Conservation (phyloP, 1,284 basidiomycete genomes). For the Tylopilus orsonianus region DNA sequence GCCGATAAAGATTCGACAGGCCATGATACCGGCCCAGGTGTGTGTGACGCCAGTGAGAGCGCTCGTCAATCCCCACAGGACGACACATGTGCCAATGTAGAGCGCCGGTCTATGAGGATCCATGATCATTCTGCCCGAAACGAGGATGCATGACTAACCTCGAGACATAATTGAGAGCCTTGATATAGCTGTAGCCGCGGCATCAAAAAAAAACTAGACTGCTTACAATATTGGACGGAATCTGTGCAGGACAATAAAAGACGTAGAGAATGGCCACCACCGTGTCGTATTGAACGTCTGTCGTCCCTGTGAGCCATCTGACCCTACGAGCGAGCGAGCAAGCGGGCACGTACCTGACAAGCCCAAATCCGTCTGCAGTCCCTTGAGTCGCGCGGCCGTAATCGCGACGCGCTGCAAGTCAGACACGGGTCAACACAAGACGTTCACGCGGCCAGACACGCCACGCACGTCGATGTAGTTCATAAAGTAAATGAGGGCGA, state of each 20-base stretch:
- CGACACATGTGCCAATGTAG: background rate
- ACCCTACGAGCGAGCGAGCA: background rate
- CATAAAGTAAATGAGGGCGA: slow-evolving; percentile 63
- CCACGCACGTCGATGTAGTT: slow-evolving; percentile 64
- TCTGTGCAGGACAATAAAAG: slow-evolving; percentile 30
- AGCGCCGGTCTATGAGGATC: background rate
- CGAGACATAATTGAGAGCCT: slow-evolving; percentile 19
- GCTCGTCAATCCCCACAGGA: slow-evolving; percentile 2
- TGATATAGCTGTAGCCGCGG: background rate
- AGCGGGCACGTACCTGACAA: background rate
- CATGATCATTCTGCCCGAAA: no score
- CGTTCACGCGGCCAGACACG: background rate
- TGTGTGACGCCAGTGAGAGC: background rate
- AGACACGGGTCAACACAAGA: background rate
- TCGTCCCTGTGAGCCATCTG: background rate
- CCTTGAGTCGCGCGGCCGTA: slow-evolving; percentile 49
- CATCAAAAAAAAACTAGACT: background rate
- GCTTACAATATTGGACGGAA: slow-evolving; percentile 59
- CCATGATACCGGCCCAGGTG: background rate
- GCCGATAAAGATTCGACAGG: slow-evolving; percentile 3
- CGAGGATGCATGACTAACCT: background rate
- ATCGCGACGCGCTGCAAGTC: slow-evolving; percentile 51
- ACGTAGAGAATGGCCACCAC: background rate
- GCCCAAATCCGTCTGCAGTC: background rate
- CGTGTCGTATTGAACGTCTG: background rate